phyloP scores from a whole-genome alignment of 2,329 filamentous ascomycete species.

The Xylariaceae sp. region DNA sequence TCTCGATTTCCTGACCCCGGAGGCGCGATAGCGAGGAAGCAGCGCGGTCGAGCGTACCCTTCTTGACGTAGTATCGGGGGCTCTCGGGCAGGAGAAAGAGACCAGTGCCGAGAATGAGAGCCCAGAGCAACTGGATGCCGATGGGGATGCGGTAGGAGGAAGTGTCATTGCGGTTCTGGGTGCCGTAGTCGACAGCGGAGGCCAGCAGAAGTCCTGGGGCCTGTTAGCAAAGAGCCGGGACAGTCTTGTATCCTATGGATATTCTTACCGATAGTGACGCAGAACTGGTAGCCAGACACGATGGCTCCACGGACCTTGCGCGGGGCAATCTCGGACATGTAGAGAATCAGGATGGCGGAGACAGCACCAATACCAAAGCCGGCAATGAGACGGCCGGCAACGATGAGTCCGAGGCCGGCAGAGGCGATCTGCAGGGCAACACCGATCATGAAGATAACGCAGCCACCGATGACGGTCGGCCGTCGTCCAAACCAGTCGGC shows the following conservation, averaged over 20 bases:
- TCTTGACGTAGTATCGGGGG: slow-evolving; percentile 78
- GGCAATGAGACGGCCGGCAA: slow-evolving; percentile 66
- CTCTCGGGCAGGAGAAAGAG: slow-evolving; percentile 76
- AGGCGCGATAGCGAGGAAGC: slow-evolving; percentile 56
- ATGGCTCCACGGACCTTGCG: slow-evolving; percentile 70
- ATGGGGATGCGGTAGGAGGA: slow-evolving; percentile 76
- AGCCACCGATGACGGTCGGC: slow-evolving; percentile 64
- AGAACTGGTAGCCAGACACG: slow-evolving; percentile 79
- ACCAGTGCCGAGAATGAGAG: slow-evolving; percentile 63
- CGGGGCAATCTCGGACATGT: slow-evolving; percentile 78
- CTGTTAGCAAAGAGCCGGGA: slow-evolving; percentile 1
- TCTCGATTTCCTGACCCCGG: slow-evolving; percentile 65
- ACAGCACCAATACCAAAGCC: slow-evolving; percentile 76
- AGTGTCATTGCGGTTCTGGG: slow-evolving; percentile 52
- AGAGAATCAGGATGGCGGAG: slow-evolving; percentile 72
- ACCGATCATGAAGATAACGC: slow-evolving; percentile 62
- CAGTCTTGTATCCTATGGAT: too few species aligned
- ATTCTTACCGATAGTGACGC: slow-evolving; percentile 60
- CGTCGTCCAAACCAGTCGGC: slow-evolving; percentile 69
- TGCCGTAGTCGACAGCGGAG: slow-evolving; percentile 65
- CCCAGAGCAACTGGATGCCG: slow-evolving; percentile 72
- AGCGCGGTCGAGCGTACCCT: slow-evolving; percentile 60
- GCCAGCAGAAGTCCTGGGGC: slow-evolving; percentile 54
- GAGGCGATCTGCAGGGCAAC: slow-evolving; percentile 58
- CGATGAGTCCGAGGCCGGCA: slow-evolving; percentile 52